These are phyloP conservation scores for Cladosporium sp. DNA, from an alignment of 2,329 filamentous ascomycete genomes.

Conservation along the genomic window DNA sequence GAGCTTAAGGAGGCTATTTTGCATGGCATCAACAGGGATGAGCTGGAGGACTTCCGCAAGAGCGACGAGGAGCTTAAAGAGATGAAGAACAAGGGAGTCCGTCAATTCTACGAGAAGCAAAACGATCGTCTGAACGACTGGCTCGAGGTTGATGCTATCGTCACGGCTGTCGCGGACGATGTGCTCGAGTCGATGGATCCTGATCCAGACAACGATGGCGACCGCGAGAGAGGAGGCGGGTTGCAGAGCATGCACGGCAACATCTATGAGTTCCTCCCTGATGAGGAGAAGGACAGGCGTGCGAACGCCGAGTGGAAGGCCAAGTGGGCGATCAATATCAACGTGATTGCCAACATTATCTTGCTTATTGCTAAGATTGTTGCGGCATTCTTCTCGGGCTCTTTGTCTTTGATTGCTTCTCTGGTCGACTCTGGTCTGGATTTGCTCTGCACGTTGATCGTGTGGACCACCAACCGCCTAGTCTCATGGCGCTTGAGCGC, in stretches of 20 bases:
- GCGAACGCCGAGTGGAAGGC: conserved; percentile 50
- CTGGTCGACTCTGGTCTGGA: conserved; percentile 63
- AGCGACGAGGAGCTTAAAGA: conserved; percentile 55
- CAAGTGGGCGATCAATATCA: conserved; percentile 61
- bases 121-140: conserved; percentile 58
- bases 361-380: conserved; percentile 58
- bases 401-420: conserved; percentile 62
- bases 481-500: conserved; percentile 58
- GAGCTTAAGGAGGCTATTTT: conserved; percentile 53
- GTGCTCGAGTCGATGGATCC: conserved; percentile 62
- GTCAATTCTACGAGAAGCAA: conserved; percentile 56
- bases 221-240: conserved; percentile 54
- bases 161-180: conserved; percentile 58
- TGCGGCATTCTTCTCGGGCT: conserved; percentile 57
- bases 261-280: conserved; percentile 57
- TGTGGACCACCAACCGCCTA: conserved; percentile 60
- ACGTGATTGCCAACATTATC: conserved; percentile 60
- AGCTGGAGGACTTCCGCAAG: conserved; percentile 53
- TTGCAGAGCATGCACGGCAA: conserved; percentile 51
- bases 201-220: conserved; percentile 58
- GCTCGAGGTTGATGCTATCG: conserved; percentile 60
- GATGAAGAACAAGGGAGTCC: conserved; percentile 55
- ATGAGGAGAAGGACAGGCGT: conserved; percentile 54
- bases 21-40: conserved; percentile 47
- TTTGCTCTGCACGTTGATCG: conserved; percentile 60